These are phyloP conservation scores for Kalmanozyma brasiliensis DNA, from an alignment of 1,284 basidiomycete species.

Conservation along the genomic window DNA sequence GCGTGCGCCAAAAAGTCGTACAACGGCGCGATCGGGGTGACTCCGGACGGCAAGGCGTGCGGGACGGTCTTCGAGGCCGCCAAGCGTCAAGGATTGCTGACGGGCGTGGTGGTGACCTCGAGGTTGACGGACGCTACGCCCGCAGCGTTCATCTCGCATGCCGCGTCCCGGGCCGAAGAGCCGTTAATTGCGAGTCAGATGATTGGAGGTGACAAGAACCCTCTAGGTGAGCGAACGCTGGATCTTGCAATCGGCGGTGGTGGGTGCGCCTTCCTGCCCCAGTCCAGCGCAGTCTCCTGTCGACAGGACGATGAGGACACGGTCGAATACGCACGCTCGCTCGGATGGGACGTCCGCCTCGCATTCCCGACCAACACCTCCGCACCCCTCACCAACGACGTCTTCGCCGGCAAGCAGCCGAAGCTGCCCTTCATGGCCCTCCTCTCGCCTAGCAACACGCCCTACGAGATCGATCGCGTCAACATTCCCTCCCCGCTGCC, in stretches of 20 bases:
- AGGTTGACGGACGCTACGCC: conserved; percentile 66
- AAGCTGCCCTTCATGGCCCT: conserved; percentile 54
- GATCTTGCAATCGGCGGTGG: conserved; percentile 69
- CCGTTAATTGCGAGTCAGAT: conserved; percentile 48
- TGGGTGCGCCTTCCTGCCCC: conserved; percentile 67
- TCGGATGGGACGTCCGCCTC: conserved; percentile 55
- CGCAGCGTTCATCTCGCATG: conserved; percentile 68
- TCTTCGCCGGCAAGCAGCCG: conserved; percentile 15
- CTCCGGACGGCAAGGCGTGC: conserved; percentile 55
- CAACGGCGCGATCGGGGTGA: conserved; percentile 68
- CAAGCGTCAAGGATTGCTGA: conserved; percentile 65
- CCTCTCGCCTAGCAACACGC: conserved; percentile 58
- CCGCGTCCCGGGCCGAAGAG: conserved; percentile 49
- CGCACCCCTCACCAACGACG: no score
- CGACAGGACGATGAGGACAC: conserved; percentile 66
- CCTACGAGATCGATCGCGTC: conserved; percentile 63
- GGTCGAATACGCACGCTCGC: conserved; percentile 44
- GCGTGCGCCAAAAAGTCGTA: conserved; percentile 67
- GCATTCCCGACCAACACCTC: conserved; percentile 37
- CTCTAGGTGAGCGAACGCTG: conserved; percentile 47
- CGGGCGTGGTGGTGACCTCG: conserved; percentile 68
- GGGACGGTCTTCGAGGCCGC: conserved; percentile 69
- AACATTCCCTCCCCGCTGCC: conserved; percentile 43
- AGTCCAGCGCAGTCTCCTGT: conserved; percentile 55
- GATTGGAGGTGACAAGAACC: conserved; percentile 37